Evolutionary conservation across 129 eudicot genomes (phyloP), one percentile per base, ranked within the genome.

Genomic region (Chrysanthemum seticuspe): DNA sequence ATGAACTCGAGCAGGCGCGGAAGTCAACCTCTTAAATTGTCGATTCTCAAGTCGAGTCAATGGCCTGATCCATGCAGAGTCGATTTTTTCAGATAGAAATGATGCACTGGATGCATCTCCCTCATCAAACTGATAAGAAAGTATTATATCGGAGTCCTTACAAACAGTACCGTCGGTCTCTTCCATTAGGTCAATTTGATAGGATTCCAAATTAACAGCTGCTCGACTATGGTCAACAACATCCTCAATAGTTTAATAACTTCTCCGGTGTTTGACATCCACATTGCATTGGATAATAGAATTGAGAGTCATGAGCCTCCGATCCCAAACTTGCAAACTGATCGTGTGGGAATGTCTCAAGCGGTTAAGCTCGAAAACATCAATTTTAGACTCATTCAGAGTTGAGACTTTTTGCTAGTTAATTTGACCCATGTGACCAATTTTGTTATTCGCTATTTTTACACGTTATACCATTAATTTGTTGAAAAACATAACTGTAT

Each of bases 31-130:
- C 71, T 71, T 87, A 10, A 80, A 56, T 51, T 79, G 69, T 36
- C 74, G 82, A 62, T 78, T 85, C 23, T 78, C 91, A 11, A 25
- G 75, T 31, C 62, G 70, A 34, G 77, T 71, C 53, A 72, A 67
- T 5, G 88, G 76, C 66, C 97, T 96, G 16, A 84, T 83, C 99
- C 99, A 94, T 25, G 87, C 93, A 13, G 97, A 88, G 79, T 94
- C 99, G 6, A 94, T 90, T 67, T 82, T 86, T 65, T 90, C 97
- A 6, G 97, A 94, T n/a, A 94, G 82, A 78, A 81, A 80, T 13
- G 99, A 86, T 65, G 83, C 99, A 36, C 79, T 82, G 15, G 88
- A 90, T 6, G 61, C 60, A 2, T 50, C 72, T 13, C 63, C 66
- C 49, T 82, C 88, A 9, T 56, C 74, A n/a, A 71, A 72, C 29